These are phyloP conservation scores for Aspergillus nomiae DNA, from an alignment of 2,329 filamentous ascomycete genomes.

Conservation along the genomic window DNA sequence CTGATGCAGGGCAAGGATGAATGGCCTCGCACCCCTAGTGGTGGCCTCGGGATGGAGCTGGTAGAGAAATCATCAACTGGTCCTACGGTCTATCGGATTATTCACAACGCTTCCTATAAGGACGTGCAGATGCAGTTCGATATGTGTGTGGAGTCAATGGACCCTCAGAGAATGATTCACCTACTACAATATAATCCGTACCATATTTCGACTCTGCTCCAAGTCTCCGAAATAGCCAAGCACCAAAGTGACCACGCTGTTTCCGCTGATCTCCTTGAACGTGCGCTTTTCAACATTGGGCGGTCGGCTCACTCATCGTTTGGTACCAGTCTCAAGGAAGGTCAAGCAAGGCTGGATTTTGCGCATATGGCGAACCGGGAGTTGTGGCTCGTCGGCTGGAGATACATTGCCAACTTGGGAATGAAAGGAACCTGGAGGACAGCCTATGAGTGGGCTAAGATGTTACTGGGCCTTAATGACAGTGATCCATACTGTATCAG, in stretches of 20 bases:
- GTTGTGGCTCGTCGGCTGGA: slow-evolving; percentile 85
- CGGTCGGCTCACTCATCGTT: slow-evolving; percentile 84
- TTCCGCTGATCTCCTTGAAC: slow-evolving; percentile 83
- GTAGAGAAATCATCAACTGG: slow-evolving; percentile 59
- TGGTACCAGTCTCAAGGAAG: slow-evolving; percentile 71
- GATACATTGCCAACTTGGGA: slow-evolving; percentile 82
- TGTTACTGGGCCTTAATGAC: slow-evolving; percentile 74
- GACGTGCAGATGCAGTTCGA: slow-evolving; percentile 76
- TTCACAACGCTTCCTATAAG: slow-evolving; percentile 74
- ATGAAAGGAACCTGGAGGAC: slow-evolving; percentile 94
- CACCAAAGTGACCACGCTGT: slow-evolving; percentile 87
- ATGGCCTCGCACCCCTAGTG: slow-evolving; percentile 78
- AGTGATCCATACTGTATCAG: slow-evolving; percentile 81
- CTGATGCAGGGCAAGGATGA: slow-evolving; percentile 85
- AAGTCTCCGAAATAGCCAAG: slow-evolving; percentile 89
- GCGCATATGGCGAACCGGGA: slow-evolving; percentile 83
- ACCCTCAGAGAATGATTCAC: slow-evolving; percentile 78
- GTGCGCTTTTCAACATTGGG: slow-evolving; percentile 92
- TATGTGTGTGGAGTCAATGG: slow-evolving; percentile 75
- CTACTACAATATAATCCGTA: slow-evolving; percentile 78
- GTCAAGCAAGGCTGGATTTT: slow-evolving; percentile 81
- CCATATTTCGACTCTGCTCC: slow-evolving; percentile 89
- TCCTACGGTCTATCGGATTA: slow-evolving; percentile 72
- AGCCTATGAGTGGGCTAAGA: slow-evolving; percentile 88
- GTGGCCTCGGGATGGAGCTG: slow-evolving; percentile 80